Conservation (phyloP, 257 asterid genomes). For the Solanum clarkiae region DNA sequence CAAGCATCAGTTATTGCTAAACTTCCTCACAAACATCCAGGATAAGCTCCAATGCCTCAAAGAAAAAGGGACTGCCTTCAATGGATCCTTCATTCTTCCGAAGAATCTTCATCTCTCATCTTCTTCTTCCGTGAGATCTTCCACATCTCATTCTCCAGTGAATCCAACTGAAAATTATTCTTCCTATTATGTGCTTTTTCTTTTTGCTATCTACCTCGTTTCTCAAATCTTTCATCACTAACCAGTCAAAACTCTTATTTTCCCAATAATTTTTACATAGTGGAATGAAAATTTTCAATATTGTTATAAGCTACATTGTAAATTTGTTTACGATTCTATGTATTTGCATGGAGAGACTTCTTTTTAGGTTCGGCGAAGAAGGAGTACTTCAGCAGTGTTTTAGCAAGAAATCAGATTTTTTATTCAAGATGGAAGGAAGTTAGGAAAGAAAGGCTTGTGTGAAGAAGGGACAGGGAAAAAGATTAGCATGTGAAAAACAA, state of each 20-base stretch:
- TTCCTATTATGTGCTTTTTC: background rate
- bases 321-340: background rate
- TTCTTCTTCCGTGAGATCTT: background rate
- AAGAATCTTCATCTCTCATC: background rate
- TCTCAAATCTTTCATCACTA: background rate
- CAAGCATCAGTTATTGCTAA: background rate
- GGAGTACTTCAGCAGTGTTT: background rate
- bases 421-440: background rate
- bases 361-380: background rate
- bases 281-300: background rate
- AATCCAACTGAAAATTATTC: background rate
- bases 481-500: background rate
- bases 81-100: background rate
- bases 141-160: background rate
- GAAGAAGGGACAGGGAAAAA: background rate
- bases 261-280: background rate
- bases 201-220: background rate
- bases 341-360: background rate
- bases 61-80: background rate
- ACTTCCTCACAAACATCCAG: background rate
- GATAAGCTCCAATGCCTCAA: background rate
- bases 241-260: background rate
- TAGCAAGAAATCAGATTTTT: background rate
- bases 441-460: background rate
- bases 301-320: background rate